phyloP scores from a whole-genome alignment of 2,329 filamentous ascomycete genomes.

The Trichophyton rubrum region DNA sequence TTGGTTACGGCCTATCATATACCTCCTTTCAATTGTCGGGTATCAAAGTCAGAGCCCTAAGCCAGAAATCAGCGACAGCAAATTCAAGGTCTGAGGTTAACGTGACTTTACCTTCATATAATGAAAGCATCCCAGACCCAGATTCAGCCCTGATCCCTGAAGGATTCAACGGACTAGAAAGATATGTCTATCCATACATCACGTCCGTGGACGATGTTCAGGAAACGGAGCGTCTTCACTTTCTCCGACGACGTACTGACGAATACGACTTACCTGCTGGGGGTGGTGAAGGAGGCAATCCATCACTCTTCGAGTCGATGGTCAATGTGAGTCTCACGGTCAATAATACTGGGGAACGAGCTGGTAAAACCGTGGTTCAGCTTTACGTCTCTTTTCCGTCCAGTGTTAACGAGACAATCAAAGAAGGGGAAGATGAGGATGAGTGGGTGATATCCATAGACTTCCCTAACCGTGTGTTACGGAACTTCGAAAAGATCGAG shows the following conservation, averaged over 20 bases:
- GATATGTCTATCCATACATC: constrained; percentile 65
- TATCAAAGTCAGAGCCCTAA: constrained; percentile 36
- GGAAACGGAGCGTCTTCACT: constrained; percentile 38
- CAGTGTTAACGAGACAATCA: constrained; percentile 26
- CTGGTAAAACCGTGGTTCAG: constrained; percentile 42
- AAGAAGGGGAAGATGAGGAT: constrained; percentile 1
- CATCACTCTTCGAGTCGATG: constrained; percentile 43
- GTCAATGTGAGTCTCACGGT: constrained; percentile 38
- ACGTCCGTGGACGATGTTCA: constrained; percentile 38
- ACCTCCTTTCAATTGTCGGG: constrained; percentile 56
- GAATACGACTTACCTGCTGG: constrained; percentile 50
- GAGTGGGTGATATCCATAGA: constrained; percentile 6
- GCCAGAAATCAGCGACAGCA: constrained; percentile 38
- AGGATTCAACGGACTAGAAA: constrained; percentile 48
- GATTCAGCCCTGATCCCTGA: constrained; percentile 49
- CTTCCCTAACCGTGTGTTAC: constrained; percentile 29
- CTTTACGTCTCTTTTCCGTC: constrained; percentile 40
- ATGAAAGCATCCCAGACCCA: constrained; percentile 42
- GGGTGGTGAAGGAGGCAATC: constrained; percentile 52
- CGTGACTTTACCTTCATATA: constrained; percentile 43
- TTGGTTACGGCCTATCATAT: constrained; percentile 77
- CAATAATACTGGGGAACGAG: constrained; percentile 39
- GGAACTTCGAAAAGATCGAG: constrained; percentile 42
- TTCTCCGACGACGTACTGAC: constrained; percentile 41
- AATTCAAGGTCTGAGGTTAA: constrained; percentile 30